phyloP scores from a whole-genome alignment of 2,329 filamentous ascomycete species.

The Chrysosporium keratinophilum region DNA sequence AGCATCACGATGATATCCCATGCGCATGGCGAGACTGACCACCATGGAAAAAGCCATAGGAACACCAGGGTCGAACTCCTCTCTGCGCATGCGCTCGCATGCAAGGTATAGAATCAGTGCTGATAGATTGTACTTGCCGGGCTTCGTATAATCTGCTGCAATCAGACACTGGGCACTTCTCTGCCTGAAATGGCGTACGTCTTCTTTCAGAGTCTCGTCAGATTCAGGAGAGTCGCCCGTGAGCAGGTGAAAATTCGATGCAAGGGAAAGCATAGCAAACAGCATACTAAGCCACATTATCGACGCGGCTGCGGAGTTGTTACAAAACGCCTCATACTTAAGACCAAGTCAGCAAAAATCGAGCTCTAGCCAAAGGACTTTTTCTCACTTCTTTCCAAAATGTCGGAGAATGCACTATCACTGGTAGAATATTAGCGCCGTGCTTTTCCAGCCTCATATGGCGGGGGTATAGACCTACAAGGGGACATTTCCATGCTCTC shows the following conservation, averaged over 20 bases:
- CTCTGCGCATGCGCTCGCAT: conserved; percentile 19
- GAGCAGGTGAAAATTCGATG: conserved; percentile 6
- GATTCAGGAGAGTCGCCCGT: not conserved
- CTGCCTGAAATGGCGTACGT: conserved; percentile 9
- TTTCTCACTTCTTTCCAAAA: conserved; percentile 13
- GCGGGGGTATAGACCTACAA: conserved; percentile 1
- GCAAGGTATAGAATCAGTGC: conserved; percentile 20
- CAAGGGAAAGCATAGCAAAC: conserved; percentile 10
- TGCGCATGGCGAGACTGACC: conserved; percentile 27
- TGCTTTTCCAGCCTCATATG: too few species aligned
- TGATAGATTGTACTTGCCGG: conserved; percentile 23
- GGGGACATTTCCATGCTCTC: conserved; percentile 7
- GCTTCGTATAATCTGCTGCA: conserved; percentile 22
- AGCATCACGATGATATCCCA: conserved; percentile 38
- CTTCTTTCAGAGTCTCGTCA: not conserved
- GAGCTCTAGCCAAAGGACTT: not conserved
- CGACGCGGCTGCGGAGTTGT: conserved; percentile 5
- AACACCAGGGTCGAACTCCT: conserved; percentile 18
- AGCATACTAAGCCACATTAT: conserved; percentile 13
- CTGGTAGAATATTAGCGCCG: not conserved
- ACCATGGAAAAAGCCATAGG: conserved; percentile 25
- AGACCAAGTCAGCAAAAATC: not conserved
- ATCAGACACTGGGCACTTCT: conserved; percentile 23
- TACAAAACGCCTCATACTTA: conserved; percentile 13
- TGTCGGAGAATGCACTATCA: conserved; percentile 10